Conservation (phyloP, 768 basidiomycete species). For the Gloeostereum incarnatum region DNA sequence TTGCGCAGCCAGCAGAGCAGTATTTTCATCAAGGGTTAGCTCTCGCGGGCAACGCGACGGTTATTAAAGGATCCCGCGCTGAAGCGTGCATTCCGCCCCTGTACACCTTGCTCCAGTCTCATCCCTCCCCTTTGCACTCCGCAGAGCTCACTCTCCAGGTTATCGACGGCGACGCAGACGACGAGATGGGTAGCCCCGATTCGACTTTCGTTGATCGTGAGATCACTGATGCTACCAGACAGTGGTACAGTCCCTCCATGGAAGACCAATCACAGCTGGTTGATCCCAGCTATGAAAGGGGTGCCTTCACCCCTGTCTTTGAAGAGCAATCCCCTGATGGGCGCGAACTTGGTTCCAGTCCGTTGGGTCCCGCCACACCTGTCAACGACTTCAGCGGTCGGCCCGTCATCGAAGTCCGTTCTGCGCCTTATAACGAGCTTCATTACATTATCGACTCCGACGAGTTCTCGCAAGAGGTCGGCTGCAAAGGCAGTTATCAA, state of each 20-base stretch:
- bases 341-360: constrained; percentile 54
- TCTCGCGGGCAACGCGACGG: constrained; percentile 66
- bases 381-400: constrained; percentile 72
- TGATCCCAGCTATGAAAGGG: constrained; percentile 29
- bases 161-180: constrained; percentile 29
- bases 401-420: constrained; percentile 40
- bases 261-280: no score
- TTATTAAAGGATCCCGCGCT: constrained; percentile 82
- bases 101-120: constrained; percentile 18
- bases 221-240: background rate
- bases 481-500: constrained; percentile 1
- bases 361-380: constrained; percentile 66
- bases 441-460: no score
- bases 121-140: constrained; percentile 7
- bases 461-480: no score
- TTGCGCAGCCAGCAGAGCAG: constrained; percentile 27
- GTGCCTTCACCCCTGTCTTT: constrained; percentile 52
- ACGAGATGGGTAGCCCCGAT: constrained; percentile 34
- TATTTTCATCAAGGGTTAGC: constrained; percentile 71
- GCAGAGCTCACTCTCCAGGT: no score
- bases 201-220: constrained; percentile 11
- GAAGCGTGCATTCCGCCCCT: constrained; percentile 78
- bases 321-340: constrained; percentile 57
- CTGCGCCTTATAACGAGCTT: constrained; percentile 14
- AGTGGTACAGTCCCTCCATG: constrained; percentile 14